Conservation (phyloP, 192 early-diverging fungal species). For the Gamsiella multidivaricata region DNA sequence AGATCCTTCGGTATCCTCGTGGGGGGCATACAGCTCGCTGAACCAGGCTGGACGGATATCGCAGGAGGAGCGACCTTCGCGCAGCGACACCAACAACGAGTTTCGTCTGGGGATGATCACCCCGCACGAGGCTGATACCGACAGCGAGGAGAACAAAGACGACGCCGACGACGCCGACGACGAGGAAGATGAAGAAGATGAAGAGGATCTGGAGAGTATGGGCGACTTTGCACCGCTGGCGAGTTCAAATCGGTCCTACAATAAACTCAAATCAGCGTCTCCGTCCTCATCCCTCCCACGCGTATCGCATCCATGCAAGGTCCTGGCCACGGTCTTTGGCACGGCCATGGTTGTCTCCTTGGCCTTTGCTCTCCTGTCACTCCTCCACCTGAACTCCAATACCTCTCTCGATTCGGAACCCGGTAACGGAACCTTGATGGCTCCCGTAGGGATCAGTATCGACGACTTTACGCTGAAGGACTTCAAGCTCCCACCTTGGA, state of each 20-base stretch:
- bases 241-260: conserved; percentile 11
- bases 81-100: conserved; percentile 7
- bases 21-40: conserved; percentile 10
- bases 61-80: not conserved
- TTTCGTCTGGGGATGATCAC: not conserved
- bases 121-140: not conserved
- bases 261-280: not conserved
- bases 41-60: not conserved
- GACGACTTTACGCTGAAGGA: conserved; percentile 28
- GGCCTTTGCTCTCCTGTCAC: conserved; percentile 37
- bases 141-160: not conserved
- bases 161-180: conserved; percentile 11
- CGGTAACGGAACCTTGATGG: conserved; percentile 27
- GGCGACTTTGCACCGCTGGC: conserved; percentile 33
- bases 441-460: conserved; percentile 30
- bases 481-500: conserved; percentile 40
- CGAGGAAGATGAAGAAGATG: conserved; percentile 23
- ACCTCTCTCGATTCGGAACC: not conserved
- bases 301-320: conserved; percentile 28
- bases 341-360: conserved; percentile 24
- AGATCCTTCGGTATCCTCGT: not conserved
- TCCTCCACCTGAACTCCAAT: conserved; percentile 23
- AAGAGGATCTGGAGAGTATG: conserved; percentile 15
- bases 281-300: not conserved
- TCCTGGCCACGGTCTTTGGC: conserved; percentile 34